A percentile compares a stretch with the other conserved stretches of the same genome.
phyloP scores from a whole-genome alignment of 1,139 yeast species.

The Kodamaea sp. region DNA sequence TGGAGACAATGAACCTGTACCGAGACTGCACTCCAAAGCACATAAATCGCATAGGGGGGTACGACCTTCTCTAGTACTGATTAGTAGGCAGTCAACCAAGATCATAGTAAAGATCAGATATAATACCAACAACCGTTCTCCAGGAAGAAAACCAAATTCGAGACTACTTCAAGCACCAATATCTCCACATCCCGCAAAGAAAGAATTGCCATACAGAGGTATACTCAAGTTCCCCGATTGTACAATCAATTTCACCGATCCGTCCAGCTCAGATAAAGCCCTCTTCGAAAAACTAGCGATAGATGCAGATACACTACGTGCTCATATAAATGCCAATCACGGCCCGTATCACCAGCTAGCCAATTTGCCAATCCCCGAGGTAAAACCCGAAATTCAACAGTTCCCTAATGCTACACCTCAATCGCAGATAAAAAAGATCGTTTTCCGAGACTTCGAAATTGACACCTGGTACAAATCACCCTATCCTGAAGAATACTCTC shows the following conservation, averaged over 20 bases:
- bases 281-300: constrained; percentile 38
- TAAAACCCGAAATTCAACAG: not conserved
- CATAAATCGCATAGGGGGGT: not conserved
- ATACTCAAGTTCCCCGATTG: constrained; percentile 60
- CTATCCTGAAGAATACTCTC: constrained; percentile 83
- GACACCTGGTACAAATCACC: constrained; percentile 95
- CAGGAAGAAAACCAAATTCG: not conserved
- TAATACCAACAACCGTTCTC: not conserved
- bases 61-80: constrained; percentile 2
- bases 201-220: constrained; percentile 66
- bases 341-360: constrained; percentile 1
- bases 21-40: not conserved
- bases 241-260: constrained; percentile 61
- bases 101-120: constrained; percentile 7
- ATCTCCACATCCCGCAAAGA: constrained; percentile 2
- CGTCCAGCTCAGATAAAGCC: constrained; percentile 51
- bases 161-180: too few relatives aligned
- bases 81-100: not conserved
- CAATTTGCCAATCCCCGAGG: not conserved
- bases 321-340: constrained; percentile 5
- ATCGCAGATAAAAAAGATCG: constrained; percentile 52
- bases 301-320: constrained; percentile 26
- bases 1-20: not conserved
- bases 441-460: constrained; percentile 70
- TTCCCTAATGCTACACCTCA: constrained; percentile 5